phyloP scores from a whole-genome alignment of 2,329 filamentous ascomycete species.

The Tolypocladium paradoxum region DNA sequence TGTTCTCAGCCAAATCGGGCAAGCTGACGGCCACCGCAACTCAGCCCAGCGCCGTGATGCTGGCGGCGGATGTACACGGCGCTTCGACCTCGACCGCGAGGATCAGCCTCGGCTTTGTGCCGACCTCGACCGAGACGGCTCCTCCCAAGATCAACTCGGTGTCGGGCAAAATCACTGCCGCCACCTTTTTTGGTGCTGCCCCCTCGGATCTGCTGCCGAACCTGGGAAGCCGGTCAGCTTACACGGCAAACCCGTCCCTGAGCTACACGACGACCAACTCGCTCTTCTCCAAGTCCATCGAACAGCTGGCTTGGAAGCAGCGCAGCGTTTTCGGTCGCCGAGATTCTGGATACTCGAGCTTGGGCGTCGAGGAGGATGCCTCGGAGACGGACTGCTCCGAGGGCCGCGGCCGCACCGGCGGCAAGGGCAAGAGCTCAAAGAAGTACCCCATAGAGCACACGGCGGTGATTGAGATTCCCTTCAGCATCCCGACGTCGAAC shows the following conservation, averaged over 20 bases:
- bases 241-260: constrained; percentile 28
- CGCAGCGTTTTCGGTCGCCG: constrained; percentile 24
- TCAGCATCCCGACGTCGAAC: constrained; percentile 34
- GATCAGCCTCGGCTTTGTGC: constrained; percentile 37
- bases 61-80: constrained; percentile 36
- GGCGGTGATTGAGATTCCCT: constrained; percentile 33
- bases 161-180: constrained; percentile 38
- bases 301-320: constrained; percentile 31
- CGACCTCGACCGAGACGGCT: constrained; percentile 27
- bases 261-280: constrained; percentile 35
- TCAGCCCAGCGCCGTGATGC: constrained; percentile 37
- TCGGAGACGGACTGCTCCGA: constrained; percentile 23
- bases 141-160: constrained; percentile 39
- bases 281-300: constrained; percentile 25
- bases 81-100: constrained; percentile 30
- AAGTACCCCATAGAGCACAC: constrained; percentile 27
- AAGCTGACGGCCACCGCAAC: constrained; percentile 32
- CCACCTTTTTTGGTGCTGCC: constrained; percentile 40
- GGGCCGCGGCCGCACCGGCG: constrained; percentile 5
- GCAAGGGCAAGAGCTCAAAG: constrained; percentile 12
- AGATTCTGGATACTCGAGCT: constrained; percentile 43
- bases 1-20: constrained; percentile 41
- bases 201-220: constrained; percentile 38
- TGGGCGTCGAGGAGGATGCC: constrained; percentile 22
- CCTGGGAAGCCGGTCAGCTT: constrained; percentile 32